Conservation (phyloP, 192 early-diverging fungal genomes). For the Entomortierella beljakovae region DNA sequence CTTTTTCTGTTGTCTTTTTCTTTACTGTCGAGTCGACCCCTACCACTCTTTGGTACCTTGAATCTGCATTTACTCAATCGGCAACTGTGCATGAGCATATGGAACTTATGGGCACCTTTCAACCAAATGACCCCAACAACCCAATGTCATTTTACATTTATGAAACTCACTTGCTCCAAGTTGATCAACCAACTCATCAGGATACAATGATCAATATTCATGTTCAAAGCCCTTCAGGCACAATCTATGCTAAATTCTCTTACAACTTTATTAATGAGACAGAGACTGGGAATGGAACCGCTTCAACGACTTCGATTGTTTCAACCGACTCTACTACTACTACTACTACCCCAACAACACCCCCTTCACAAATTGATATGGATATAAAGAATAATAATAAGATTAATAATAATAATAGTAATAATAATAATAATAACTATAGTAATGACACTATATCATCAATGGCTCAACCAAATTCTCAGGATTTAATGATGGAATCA, state of each 20-base stretch:
- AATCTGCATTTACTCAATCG: constrained; percentile 27
- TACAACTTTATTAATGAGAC: constrained; percentile 25
- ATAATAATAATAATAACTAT: no score
- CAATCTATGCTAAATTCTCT: constrained; percentile 26
- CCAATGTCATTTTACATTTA: constrained; percentile 42
- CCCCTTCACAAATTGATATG: no score
- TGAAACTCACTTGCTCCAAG: constrained; percentile 20
- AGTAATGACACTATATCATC: no score
- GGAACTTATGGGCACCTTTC: constrained; percentile 42
- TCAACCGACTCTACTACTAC: background rate
- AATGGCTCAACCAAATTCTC: no score
- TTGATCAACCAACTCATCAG: constrained; percentile 27
- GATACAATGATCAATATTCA: constrained; percentile 35
- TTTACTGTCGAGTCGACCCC: constrained; percentile 28
- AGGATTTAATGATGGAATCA: background rate
- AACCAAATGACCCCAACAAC: constrained; percentile 22
- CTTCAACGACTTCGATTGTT: background rate
- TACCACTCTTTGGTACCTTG: constrained; percentile 33
- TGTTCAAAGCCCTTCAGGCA: constrained; percentile 25
- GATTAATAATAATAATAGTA: no score
- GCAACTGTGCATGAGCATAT: constrained; percentile 27
- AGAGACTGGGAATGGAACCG: no score
- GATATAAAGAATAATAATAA: no score
- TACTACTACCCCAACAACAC: constrained; percentile 3
- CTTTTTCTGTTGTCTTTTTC: constrained; percentile 41